Percentiles rank a stretch among this genome's conserved stretches.
Evolutionary conservation across 2,329 filamentous ascomycete species (phyloP).

Genomic region (Sarocladium oryzae): DNA sequence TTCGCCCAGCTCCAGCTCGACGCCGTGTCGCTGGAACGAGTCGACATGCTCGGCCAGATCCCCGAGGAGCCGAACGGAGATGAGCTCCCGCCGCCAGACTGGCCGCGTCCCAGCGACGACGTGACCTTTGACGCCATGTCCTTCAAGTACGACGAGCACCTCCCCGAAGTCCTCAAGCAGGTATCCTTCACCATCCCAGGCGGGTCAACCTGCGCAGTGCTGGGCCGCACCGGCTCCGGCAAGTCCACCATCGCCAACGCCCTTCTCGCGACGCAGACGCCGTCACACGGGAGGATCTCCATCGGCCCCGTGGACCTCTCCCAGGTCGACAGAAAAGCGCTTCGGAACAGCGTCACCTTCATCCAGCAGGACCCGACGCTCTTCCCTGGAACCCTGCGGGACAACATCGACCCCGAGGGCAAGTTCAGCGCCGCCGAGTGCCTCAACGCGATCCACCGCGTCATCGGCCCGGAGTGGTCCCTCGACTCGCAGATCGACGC

Average conservation of each 20-base stretch:
- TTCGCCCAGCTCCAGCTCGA: constrained; percentile 88
- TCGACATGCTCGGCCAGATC: constrained; percentile 73
- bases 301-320: constrained; percentile 50
- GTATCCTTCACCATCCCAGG: constrained; percentile 68
- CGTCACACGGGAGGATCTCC: constrained; percentile 41
- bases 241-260: constrained; percentile 70
- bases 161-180: constrained; percentile 64
- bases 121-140: constrained; percentile 73
- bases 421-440: constrained; percentile 49
- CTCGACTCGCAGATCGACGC: constrained; percentile 48
- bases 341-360: constrained; percentile 53
- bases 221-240: constrained; percentile 79
- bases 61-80: constrained; percentile 67
- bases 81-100: constrained; percentile 63
- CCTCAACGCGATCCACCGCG: constrained; percentile 47
- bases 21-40: constrained; percentile 82
- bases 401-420: constrained; percentile 63
- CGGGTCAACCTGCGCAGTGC: constrained; percentile 56
- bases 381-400: constrained; percentile 51
- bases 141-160: constrained; percentile 69
- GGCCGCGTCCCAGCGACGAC: constrained; percentile 67
- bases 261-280: constrained; percentile 49
- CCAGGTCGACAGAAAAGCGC: constrained; percentile 44
- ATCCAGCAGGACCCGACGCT: constrained; percentile 59
- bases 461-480: constrained; percentile 45